Evolutionary conservation across 768 basidiomycete genomes (phyloP).

Genomic region (Collybia sordida): DNA sequence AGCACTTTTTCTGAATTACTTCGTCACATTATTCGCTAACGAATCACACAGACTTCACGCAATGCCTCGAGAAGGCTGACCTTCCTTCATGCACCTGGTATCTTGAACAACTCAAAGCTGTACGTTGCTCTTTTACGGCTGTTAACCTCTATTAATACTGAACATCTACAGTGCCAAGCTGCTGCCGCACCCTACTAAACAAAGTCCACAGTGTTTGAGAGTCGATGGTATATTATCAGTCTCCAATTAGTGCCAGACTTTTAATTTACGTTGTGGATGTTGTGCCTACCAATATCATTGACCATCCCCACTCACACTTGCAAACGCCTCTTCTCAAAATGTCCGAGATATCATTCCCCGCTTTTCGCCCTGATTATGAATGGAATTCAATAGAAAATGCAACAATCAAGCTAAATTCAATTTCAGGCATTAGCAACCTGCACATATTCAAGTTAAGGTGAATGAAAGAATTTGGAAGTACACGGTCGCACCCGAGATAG

Average conservation of each 20-base stretch:
- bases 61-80: conserved; percentile 81
- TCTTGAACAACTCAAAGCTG: conserved; percentile 85
- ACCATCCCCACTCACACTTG: background rate
- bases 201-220: background rate
- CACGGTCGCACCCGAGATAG: too few species aligned
- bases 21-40: background rate
- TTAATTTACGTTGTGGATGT: conserved; percentile 5
- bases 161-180: conserved; percentile 61
- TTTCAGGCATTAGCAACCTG: too few species aligned
- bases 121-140: conserved; percentile 36
- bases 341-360: too few species aligned
- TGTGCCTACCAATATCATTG: conserved; percentile 10
- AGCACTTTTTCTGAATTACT: conserved; percentile 7
- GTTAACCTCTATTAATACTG: conserved; percentile 6
- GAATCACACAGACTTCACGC: conserved; percentile 65
- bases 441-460: too few species aligned
- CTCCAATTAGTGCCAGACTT: background rate
- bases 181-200: conserved; percentile 60
- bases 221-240: background rate
- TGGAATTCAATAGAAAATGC: too few species aligned
- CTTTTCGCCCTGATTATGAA: too few species aligned
- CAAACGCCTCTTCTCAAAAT: too few species aligned
- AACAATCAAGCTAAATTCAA: too few species aligned
- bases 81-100: conserved; percentile 82
- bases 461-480: too few species aligned